Evolutionary conservation across 495 filamentous ascomycete species (phyloP).

Genomic region (Niebla homalea): DNA sequence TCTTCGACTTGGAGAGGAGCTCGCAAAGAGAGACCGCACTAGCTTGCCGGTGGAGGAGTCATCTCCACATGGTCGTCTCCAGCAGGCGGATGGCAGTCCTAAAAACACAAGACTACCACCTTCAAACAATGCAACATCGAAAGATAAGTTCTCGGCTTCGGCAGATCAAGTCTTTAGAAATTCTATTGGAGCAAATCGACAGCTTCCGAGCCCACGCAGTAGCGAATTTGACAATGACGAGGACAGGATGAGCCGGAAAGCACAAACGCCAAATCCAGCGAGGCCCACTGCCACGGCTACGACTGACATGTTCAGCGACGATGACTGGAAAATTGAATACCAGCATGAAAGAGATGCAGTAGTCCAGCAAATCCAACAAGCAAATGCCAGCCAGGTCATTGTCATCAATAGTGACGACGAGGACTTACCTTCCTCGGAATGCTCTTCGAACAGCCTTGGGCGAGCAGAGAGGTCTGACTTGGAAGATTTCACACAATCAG

Average conservation of each 20-base stretch:
- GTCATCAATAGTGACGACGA: constrained; percentile 36
- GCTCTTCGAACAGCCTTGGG: too few species aligned
- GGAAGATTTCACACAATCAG: constrained; percentile 20
- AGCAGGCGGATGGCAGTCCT: not conserved
- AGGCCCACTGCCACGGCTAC: not conserved
- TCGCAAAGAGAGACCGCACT: constrained; percentile 24
- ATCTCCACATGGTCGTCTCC: not conserved
- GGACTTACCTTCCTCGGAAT: constrained; percentile 6
- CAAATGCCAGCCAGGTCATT: constrained; percentile 35
- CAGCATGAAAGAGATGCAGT: constrained; percentile 38
- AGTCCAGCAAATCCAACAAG: constrained; percentile 35
- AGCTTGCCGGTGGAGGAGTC: not conserved
- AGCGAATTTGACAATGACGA: too few species aligned
- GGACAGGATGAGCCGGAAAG: constrained; percentile 25
- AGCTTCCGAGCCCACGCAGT: not conserved
- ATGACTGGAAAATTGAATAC: constrained; percentile 25
- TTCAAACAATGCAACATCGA: not conserved
- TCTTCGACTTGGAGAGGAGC: constrained; percentile 35
- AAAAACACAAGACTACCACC: not conserved
- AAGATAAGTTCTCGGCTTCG: not conserved
- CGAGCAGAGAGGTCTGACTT: constrained; percentile 26
- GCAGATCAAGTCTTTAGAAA: not conserved
- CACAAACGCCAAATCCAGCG: constrained; percentile 14
- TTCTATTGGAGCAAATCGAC: not conserved
- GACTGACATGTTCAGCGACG: not conserved